Base-by-base conservation (phyloP, 768 basidiomycete species). In the Boletus eberwhitei region DNA sequence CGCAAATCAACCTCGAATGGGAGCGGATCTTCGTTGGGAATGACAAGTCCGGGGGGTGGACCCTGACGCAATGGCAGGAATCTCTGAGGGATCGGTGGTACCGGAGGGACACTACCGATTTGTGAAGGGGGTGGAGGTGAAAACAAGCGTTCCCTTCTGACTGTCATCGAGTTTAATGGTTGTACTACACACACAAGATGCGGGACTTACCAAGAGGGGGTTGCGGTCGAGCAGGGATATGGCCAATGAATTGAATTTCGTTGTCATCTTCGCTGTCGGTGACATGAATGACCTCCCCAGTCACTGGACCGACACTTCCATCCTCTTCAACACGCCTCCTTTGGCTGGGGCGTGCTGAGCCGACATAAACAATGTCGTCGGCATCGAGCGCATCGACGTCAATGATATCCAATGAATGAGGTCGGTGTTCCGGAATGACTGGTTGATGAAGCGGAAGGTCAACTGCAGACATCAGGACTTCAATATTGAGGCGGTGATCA, bases 91-190 rank as follows among this genome's bases (percentile, higher is more conserved):
- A 79, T 59, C 17, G 58, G 66, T 14, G 87, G 87, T 0, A 88
- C 82, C 1, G 85, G 84, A 1, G 86, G 87, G 4, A 79, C 68
- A 2, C 65, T 56, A 17, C 59, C 62, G 24, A 67, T 61, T 47
- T 71, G 73, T 14, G 72, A 71, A 32, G 75, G 78, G 8, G 81
- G 81, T 14, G 85, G 82, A 26, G 82, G 82, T 1, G 80, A 75
- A 43, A 73, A 69, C 32, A 77, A 61, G 26, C 61, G 70, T 14
- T 53, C 60, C 51, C 71, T 63, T 35, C 51, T 46, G 8, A 52
- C 63, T 65, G 24, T 35, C 17, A 32, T 16, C 16, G 50, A 22
- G 19, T 52, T 60, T 24, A 52, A 31, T 5, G 35, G 14, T 12
- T n/a, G 26, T 35, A 21, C 31, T 34, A 52, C 45, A 26, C 11